Conservation (phyloP, 1,139 yeast genomes). For the Hansenula sp. region DNA sequence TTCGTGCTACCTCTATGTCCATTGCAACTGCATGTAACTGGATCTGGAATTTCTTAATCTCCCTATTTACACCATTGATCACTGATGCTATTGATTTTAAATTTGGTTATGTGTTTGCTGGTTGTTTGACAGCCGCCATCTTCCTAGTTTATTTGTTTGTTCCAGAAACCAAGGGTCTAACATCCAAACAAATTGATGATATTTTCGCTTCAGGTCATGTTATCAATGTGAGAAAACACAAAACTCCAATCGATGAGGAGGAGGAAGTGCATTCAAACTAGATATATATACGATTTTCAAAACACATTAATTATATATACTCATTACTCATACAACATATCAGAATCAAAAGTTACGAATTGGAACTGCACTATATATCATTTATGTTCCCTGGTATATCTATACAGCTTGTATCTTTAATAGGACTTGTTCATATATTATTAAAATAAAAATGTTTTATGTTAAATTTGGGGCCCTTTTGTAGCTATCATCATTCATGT, state of each 20-base stretch:
- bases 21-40: conserved; percentile 49
- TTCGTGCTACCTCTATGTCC: conserved; percentile 47
- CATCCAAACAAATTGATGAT: conserved; percentile 58
- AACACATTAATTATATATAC: not conserved
- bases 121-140: conserved; percentile 36
- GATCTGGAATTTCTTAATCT: conserved; percentile 51
- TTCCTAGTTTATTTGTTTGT: conserved; percentile 48
- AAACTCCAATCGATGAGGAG: not conserved
- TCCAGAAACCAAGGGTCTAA: conserved; percentile 62
- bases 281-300: too few species aligned
- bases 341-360: not conserved
- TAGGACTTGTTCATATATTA: too few species aligned
- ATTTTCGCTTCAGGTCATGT: conserved; percentile 16
- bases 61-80: conserved; percentile 50
- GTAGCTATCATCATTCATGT: too few species aligned
- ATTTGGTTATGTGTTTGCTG: conserved; percentile 49
- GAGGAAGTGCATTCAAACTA: not conserved
- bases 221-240: not conserved
- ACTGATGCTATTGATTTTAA: conserved; percentile 35
- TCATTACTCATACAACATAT: not conserved
- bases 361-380: too few species aligned
- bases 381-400: too few species aligned
- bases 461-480: too few species aligned
- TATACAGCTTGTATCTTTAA: too few species aligned
- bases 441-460: too few species aligned